Evolutionary conservation across 2,329 filamentous ascomycete species (phyloP).

Genomic region (Chalaropsis ovoidea): DNA sequence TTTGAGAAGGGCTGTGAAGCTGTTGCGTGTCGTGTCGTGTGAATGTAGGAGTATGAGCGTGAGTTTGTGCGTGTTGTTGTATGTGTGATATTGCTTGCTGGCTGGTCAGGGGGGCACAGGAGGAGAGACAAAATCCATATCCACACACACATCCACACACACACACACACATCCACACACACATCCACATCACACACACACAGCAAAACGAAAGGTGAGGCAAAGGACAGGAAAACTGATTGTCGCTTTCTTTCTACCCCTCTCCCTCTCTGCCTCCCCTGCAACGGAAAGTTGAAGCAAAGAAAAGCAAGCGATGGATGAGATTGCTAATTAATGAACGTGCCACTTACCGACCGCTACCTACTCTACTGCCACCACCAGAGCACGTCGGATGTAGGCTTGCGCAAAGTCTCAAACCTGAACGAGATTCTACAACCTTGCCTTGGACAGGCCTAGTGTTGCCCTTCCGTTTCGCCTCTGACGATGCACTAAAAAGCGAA

Average conservation of each 20-base stretch:
- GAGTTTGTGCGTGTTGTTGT: background rate
- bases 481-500: background rate
- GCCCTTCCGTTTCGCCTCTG: slow-evolving; percentile 11
- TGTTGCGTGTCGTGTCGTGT: background rate
- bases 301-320: background rate
- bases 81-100: background rate
- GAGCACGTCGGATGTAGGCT: background rate
- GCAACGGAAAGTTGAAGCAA: background rate
- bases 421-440: slow-evolving; percentile 8
- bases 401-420: slow-evolving; percentile 4
- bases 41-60: no score
- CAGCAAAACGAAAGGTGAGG: background rate
- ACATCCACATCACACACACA: background rate
- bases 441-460: slow-evolving; percentile 6
- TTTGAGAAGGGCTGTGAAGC: slow-evolving; percentile 8
- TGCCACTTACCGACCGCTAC: slow-evolving; percentile 5
- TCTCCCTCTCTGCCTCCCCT: background rate
- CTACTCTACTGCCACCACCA: no score
- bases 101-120: background rate
- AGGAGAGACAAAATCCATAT: background rate
- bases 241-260: background rate
- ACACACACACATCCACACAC: background rate
- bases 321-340: slow-evolving; percentile 12
- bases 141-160: background rate
- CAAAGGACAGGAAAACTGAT: background rate